Evolutionary conservation across 352 stramenopile species (phyloP), one percentile per base, ranked within the genome.

Genomic region (Blastocystis sp.): DNA sequence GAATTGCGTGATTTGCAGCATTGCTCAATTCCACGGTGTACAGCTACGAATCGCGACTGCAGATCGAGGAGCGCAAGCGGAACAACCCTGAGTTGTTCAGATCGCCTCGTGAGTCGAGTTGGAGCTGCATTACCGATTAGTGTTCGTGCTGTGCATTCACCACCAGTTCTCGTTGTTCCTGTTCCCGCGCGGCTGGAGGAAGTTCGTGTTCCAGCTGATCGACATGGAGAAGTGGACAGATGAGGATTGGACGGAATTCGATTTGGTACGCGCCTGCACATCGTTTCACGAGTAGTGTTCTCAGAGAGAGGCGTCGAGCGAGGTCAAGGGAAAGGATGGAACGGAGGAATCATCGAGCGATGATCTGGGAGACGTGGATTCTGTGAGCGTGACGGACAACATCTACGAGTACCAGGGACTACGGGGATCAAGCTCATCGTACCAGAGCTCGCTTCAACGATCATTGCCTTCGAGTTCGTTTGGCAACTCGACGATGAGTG

Each of bases 11-110:
- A 45, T 51, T 26, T 45, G 33, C 45, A 85, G 74, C 31, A 12
- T 55, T 85, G n/a, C 61, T 85, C 24, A 85, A 85, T 67, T 85
- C 74, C 3, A 85, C 74, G 12, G 74, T 85, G 35, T 85, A 85
- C 26, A 85, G 74, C 39, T 85, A 85, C 9, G 55, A 85, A 26
- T 51, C 74, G 19, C 24, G 31, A 26, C 33, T 85, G n/a, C 74
- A 85, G 60, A 85, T 85, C 35, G 74, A 85, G 37, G 74, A 85
- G 24, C 65, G 65, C 50, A 85, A 85, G 55, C 50, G 74, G 35
- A 85, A 85, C 21, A 69, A 69, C 21, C 74, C 74, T 1, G 21
- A 29, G 55, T 29, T 85, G 24, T 85, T 85, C 51, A 31, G 26
- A 50, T 67, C 41, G 24, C 74, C 74, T 29, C 37, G 74, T n/a